Evolutionary conservation across 257 asterid species (phyloP).

Genomic region (Penstemon newberryi): DNA sequence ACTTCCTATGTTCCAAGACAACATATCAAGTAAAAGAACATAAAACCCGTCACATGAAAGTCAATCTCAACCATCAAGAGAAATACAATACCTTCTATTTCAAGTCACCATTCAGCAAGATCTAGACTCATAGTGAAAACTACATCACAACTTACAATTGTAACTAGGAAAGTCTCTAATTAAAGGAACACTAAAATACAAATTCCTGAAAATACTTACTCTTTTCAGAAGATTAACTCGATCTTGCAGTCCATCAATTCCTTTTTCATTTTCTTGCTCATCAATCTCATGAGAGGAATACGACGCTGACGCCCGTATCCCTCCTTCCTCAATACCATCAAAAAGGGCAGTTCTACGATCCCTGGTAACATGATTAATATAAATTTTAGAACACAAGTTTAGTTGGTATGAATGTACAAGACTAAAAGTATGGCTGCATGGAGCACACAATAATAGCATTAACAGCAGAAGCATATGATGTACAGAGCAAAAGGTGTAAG

Average conservation of each 20-base stretch:
- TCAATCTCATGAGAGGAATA: conserved; percentile 84
- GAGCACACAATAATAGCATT: no score
- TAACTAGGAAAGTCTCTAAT: not conserved
- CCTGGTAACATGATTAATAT: conserved; percentile 35
- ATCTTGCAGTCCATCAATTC: conserved; percentile 78
- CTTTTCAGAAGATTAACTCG: conserved; percentile 82
- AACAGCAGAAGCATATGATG: no score
- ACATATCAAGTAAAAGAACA: not conserved
- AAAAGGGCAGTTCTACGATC: conserved; percentile 88
- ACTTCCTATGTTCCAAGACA: not conserved
- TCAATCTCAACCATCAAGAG: conserved; percentile 5
- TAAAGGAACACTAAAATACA: not conserved
- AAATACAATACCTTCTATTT: not conserved
- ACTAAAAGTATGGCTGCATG: no score
- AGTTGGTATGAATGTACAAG: no score
- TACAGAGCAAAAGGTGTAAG: no score
- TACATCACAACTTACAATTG: not conserved
- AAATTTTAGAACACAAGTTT: not conserved
- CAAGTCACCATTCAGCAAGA: conserved; percentile 20
- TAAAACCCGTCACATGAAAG: not conserved
- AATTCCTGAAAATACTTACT: conserved; percentile 41
- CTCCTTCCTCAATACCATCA: conserved; percentile 99
- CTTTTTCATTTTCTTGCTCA: conserved; percentile 87
- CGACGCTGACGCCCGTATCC: conserved; percentile 77
- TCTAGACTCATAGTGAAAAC: conserved; percentile 3